phyloP scores from a whole-genome alignment of 768 basidiomycete species.

The Boletales sp. region DNA sequence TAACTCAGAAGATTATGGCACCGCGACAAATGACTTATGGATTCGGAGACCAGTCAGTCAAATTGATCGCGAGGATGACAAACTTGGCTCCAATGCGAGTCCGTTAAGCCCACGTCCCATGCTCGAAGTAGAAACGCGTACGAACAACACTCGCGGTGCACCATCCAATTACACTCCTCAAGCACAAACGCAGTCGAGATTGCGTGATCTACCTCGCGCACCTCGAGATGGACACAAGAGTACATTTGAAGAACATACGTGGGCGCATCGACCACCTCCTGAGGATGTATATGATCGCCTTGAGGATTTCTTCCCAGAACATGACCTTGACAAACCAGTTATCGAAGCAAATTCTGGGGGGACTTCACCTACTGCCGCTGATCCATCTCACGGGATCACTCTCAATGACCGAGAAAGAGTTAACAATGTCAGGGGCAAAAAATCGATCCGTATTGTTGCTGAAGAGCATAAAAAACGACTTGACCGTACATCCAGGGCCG shows the following conservation, averaged over 20 bases:
- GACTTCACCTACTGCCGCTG: conserved; percentile 68
- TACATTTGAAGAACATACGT: conserved; percentile 71
- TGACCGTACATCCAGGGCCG: conserved; percentile 64
- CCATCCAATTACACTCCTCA: conserved; percentile 20
- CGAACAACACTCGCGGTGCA: conserved; percentile 14
- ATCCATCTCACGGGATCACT: conserved; percentile 42
- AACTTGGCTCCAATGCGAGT: conserved; percentile 10
- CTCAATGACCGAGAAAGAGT: conserved; percentile 34
- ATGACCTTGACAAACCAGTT: conserved; percentile 94
- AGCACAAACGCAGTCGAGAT: conserved; percentile 10
- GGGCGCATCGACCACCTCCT: conserved; percentile 87
- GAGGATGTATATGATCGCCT: conserved; percentile 93
- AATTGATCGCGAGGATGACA: conserved; percentile 19
- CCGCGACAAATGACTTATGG: conserved; percentile 29
- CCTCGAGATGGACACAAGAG: conserved; percentile 29
- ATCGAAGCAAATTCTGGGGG: conserved; percentile 83
- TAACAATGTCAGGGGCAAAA: conserved; percentile 61
- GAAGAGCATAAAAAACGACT: conserved; percentile 80
- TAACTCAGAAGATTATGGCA: conserved; percentile 27
- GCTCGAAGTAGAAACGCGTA: conserved; percentile 29
- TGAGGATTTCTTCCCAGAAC: conserved; percentile 93
- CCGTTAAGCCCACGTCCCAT: conserved; percentile 25
- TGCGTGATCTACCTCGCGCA: conserved; percentile 22
- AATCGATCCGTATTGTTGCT: conserved; percentile 90
- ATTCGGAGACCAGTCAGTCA: conserved; percentile 31